phyloP scores from a whole-genome alignment of 2,329 filamentous ascomycete species.

The Huntiella moniliformis region DNA sequence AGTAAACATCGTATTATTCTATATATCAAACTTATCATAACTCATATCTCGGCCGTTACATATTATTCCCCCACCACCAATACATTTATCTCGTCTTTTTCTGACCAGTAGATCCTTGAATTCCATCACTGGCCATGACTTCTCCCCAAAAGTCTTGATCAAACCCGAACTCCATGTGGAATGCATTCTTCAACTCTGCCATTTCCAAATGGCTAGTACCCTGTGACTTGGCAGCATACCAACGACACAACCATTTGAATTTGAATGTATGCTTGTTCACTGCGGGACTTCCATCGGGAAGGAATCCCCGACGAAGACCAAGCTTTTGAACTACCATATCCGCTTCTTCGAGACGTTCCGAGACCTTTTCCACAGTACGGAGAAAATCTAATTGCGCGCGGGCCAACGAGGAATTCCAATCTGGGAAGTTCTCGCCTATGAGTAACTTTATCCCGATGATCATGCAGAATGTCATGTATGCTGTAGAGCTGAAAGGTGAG shows the following conservation, averaged over 20 bases:
- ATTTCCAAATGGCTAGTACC: conserved; percentile 12
- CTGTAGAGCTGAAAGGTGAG: conserved; percentile 17
- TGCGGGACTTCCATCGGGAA: conserved; percentile 18
- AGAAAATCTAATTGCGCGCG: conserved; percentile 20
- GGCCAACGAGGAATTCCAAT: conserved; percentile 21
- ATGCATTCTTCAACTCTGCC: conserved; percentile 6
- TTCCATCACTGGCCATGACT: conserved; percentile 13
- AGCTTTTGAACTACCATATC: conserved; percentile 15
- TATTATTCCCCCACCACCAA: too few species aligned
- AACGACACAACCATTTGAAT: conserved; percentile 23
- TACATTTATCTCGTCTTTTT: too few species aligned
- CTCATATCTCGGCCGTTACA: too few species aligned
- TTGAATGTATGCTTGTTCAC: conserved; percentile 20
- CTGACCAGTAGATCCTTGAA: conserved; percentile 4
- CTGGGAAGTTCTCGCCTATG: conserved; percentile 18
- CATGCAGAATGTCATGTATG: conserved; percentile 19
- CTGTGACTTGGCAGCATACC: conserved; percentile 18
- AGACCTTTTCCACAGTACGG: conserved; percentile 15
- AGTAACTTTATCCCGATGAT: conserved; percentile 21
- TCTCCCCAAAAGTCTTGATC: conserved; percentile 18
- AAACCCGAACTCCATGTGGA: conserved; percentile 15
- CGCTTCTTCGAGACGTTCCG: conserved; percentile 18
- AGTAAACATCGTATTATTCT: too few species aligned
- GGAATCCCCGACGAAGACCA: conserved; percentile 15
- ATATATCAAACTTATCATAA: too few species aligned